A percentile compares a stretch with the other conserved stretches of the same genome.
Conservation (phyloP, 2,329 filamentous ascomycete genomes). For the Rutstroemia sp. region DNA sequence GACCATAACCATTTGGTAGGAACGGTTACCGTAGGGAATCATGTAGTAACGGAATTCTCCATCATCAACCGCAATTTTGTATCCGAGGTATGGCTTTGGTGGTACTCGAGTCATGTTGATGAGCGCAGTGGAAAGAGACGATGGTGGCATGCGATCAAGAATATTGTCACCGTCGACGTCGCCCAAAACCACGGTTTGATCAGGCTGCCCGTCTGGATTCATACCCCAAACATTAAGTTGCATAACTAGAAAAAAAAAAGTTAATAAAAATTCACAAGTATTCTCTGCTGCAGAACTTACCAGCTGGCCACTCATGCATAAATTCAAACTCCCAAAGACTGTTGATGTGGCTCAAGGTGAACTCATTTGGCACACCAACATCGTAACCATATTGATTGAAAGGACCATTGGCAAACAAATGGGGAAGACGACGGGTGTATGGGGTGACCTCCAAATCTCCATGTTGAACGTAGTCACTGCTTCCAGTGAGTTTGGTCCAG, state of each 20-base stretch:
- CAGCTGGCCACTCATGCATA: conserved; percentile 55
- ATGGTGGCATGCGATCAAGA: conserved; percentile 54
- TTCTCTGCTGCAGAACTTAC: conserved; percentile 16
- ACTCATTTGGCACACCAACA: conserved; percentile 45
- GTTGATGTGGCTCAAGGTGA: conserved; percentile 41
- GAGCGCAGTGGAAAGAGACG: conserved; percentile 44
- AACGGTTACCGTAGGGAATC: conserved; percentile 45
- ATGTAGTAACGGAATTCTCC: conserved; percentile 43
- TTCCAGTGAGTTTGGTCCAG: conserved; percentile 51
- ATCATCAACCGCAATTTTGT: conserved; percentile 48
- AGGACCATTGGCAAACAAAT: conserved; percentile 53
- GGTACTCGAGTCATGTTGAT: conserved; percentile 53
- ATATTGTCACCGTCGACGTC: conserved; percentile 54
- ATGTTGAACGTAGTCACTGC: conserved; percentile 53
- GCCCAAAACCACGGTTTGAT: conserved; percentile 50
- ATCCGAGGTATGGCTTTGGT: conserved; percentile 46
- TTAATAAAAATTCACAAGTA: not conserved
- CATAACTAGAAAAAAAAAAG: conserved; percentile 21
- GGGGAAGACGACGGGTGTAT: conserved; percentile 47
- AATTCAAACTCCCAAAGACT: conserved; percentile 50
- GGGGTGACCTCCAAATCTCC: conserved; percentile 41
- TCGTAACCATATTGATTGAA: conserved; percentile 61
- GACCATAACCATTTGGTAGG: conserved; percentile 46
- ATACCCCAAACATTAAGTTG: conserved; percentile 63
- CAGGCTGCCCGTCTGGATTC: conserved; percentile 53